These are phyloP conservation scores for Boletus rubropictus DNA, from an alignment of 768 basidiomycete species.

Conservation along the genomic window DNA sequence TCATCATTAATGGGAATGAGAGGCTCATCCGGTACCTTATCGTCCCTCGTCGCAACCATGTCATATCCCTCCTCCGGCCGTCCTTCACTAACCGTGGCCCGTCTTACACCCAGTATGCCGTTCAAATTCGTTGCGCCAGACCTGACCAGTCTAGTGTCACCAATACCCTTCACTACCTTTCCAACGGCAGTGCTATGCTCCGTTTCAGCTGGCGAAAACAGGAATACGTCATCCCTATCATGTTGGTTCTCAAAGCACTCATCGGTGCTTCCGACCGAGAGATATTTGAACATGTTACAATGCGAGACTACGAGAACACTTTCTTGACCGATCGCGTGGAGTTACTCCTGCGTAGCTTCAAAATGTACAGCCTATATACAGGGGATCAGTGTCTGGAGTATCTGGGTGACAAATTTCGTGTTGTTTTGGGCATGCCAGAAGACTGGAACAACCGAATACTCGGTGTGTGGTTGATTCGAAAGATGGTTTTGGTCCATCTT, in stretches of 20 bases:
- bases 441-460: constrained; percentile 84
- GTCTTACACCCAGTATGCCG: constrained; percentile 90
- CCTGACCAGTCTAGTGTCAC: constrained; percentile 90
- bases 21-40: constrained; percentile 97
- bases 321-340: constrained; percentile 98
- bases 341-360: constrained; percentile 89
- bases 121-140: constrained; percentile 92
- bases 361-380: constrained; percentile 82
- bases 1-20: constrained; percentile 98
- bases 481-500: constrained; percentile 87
- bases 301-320: constrained; percentile 95
- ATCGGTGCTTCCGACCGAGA: constrained; percentile 90
- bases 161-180: constrained; percentile 95
- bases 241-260: constrained; percentile 92
- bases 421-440: constrained; percentile 85
- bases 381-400: constrained; percentile 91
- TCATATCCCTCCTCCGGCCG: constrained; percentile 85
- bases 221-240: constrained; percentile 97
- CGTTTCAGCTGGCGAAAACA: constrained; percentile 97
- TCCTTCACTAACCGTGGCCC: constrained; percentile 91
- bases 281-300: constrained; percentile 93
- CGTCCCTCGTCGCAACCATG: constrained; percentile 92
- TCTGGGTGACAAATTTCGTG: constrained; percentile 93
- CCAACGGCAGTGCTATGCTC: constrained; percentile 93
- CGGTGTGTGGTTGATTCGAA: constrained; percentile 77